Evolutionary conservation across 1,284 basidiomycete genomes (phyloP).

Genomic region (Leucoagaricus sp.): DNA sequence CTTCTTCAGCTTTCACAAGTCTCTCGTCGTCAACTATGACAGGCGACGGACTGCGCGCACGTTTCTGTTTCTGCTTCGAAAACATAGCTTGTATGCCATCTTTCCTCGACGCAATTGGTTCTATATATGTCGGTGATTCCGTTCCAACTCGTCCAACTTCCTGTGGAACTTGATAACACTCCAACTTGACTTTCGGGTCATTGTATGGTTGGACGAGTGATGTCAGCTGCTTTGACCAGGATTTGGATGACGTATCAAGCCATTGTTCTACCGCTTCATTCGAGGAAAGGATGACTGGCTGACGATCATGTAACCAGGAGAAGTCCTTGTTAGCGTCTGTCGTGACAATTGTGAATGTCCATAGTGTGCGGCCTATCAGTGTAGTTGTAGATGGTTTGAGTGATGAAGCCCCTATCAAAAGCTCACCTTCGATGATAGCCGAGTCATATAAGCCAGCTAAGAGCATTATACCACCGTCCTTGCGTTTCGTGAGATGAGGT

Average conservation of each 20-base stretch:
- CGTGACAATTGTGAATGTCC: slow-evolving; percentile 90
- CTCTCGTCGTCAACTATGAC: too few relatives aligned
- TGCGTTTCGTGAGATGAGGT: slow-evolving; percentile 79
- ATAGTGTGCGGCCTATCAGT: slow-evolving; percentile 50
- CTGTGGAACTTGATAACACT: slow-evolving; percentile 85
- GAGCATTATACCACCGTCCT: slow-evolving; percentile 70
- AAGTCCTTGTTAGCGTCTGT: slow-evolving; percentile 71
- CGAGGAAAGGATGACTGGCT: slow-evolving; percentile 83
- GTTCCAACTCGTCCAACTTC: slow-evolving; percentile 92
- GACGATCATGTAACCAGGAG: slow-evolving; percentile 87
- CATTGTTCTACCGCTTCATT: slow-evolving; percentile 66
- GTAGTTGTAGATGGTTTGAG: neutral
- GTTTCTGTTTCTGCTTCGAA: slow-evolving; percentile 50
- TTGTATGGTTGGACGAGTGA: slow-evolving; percentile 71
- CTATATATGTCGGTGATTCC: slow-evolving; percentile 81
- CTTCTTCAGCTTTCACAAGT: neutral
- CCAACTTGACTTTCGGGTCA: slow-evolving; percentile 54
- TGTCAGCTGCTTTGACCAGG: slow-evolving; percentile 62
- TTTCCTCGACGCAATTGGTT: slow-evolving; percentile 77
- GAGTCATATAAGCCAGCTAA: slow-evolving; percentile 89
- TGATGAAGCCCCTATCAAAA: neutral
- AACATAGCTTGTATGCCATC: slow-evolving; percentile 93
- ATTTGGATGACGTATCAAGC: slow-evolving; percentile 74
- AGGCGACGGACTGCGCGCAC: neutral
- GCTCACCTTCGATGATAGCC: slow-evolving; percentile 61